Percentiles rank a stretch among this genome's conserved stretches.
Evolutionary conservation across 305 asterid species (phyloP).

Genomic region (Fraxinus greggii): DNA sequence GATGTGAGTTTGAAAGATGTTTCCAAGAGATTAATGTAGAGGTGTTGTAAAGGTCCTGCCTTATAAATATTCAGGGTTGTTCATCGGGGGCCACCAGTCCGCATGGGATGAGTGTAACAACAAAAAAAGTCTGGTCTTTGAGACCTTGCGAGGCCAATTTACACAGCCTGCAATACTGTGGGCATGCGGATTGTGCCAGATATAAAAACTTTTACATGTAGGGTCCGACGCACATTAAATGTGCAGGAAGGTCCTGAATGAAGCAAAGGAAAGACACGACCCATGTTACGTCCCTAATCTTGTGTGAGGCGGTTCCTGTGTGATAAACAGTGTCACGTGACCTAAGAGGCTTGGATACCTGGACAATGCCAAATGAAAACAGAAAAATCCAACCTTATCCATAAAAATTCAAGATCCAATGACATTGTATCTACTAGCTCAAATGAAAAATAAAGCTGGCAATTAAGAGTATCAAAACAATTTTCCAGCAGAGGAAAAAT

Average conservation of each 20-base stretch:
- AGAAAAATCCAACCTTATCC: neutral
- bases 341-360: neutral
- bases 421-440: neutral
- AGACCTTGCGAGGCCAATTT: neutral
- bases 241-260: neutral
- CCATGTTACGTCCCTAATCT: neutral
- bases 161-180: neutral
- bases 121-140: neutral
- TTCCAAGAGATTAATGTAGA: neutral
- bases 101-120: neutral
- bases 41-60: neutral
- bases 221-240: neutral
- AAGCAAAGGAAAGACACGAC: neutral
- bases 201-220: neutral
- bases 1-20: neutral
- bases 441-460: neutral
- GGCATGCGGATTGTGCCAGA: neutral
- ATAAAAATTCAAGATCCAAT: neutral
- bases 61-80: neutral
- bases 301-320: neutral
- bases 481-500: slow-evolving; percentile 11
- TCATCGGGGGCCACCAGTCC: neutral
- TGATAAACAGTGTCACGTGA: neutral
- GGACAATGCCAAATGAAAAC: neutral
- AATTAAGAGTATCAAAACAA: slow-evolving; percentile 5